Evolutionary conservation across 495 filamentous ascomycete species (phyloP).

Genomic region (Xylaria venustula): DNA sequence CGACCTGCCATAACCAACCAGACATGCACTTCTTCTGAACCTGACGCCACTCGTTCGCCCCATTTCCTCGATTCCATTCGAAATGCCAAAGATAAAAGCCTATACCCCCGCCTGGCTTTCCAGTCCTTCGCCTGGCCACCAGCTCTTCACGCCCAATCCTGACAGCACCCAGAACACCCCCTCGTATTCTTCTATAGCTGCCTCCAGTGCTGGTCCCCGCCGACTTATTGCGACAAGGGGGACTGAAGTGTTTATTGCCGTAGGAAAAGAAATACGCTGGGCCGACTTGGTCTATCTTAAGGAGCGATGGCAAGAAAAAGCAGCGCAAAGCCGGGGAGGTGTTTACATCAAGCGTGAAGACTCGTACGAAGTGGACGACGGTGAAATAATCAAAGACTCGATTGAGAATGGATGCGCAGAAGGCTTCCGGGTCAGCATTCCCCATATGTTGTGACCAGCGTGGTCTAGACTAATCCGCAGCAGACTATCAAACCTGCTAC

Average conservation of each 20-base stretch:
- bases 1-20: not conserved
- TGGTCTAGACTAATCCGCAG: conserved; percentile 19
- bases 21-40: conserved; percentile 3
- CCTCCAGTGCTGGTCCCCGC: conserved; percentile 51
- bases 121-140: conserved; percentile 68
- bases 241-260: conserved; percentile 79
- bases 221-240: conserved; percentile 71
- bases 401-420: conserved; percentile 29
- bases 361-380: conserved; percentile 29
- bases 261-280: conserved; percentile 86
- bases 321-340: conserved; percentile 29
- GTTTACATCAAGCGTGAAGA: conserved; percentile 33
- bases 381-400: conserved; percentile 30
- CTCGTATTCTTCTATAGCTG: conserved; percentile 35
- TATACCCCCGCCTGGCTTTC: conserved; percentile 84
- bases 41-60: conserved; percentile 1
- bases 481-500: conserved; percentile 66
- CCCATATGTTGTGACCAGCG: not conserved
- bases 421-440: conserved; percentile 46
- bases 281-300: conserved; percentile 72
- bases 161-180: conserved; percentile 28
- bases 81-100: conserved; percentile 77
- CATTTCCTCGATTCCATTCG: conserved; percentile 13
- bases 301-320: conserved; percentile 61
- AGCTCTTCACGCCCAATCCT: conserved; percentile 57